phyloP scores from a whole-genome alignment of 257 asterid genomes.

The Osmanthus fragrans region DNA sequence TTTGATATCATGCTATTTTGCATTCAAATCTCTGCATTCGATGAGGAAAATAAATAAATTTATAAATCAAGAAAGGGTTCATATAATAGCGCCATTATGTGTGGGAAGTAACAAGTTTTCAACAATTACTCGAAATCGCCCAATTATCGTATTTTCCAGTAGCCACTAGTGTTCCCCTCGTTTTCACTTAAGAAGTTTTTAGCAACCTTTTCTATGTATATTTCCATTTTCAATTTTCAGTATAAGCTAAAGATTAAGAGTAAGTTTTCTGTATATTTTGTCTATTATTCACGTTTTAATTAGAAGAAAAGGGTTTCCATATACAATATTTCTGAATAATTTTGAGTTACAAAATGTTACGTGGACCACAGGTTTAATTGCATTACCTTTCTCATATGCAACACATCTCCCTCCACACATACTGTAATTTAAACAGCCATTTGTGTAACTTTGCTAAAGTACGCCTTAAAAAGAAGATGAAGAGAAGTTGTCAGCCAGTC shows the following conservation, averaged over 20 bases:
- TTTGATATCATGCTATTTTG: not conserved
- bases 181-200: no score
- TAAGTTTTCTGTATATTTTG: no score
- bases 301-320: not conserved
- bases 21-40: not conserved
- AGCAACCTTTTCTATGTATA: not conserved
- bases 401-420: not conserved
- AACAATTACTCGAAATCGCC: no score
- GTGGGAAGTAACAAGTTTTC: not conserved
- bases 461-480: not conserved
- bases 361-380: slow-evolving; percentile 33
- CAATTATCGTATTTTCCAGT: no score
- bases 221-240: no score
- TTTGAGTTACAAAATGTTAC: not conserved
- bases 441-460: slow-evolving; percentile 12
- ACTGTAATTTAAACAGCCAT: not conserved
- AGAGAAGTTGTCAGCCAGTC: no score
- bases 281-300: not conserved
- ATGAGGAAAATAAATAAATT: no score
- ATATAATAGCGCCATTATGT: not conserved
- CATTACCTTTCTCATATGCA: slow-evolving; percentile 17
- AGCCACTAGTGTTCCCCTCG: no score
- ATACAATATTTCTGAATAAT: slow-evolving; percentile 10
- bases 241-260: no score
- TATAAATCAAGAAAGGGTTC: not conserved